Conservation (phyloP, 2,329 filamentous ascomycete genomes). For the Aspergillus piperis region DNA sequence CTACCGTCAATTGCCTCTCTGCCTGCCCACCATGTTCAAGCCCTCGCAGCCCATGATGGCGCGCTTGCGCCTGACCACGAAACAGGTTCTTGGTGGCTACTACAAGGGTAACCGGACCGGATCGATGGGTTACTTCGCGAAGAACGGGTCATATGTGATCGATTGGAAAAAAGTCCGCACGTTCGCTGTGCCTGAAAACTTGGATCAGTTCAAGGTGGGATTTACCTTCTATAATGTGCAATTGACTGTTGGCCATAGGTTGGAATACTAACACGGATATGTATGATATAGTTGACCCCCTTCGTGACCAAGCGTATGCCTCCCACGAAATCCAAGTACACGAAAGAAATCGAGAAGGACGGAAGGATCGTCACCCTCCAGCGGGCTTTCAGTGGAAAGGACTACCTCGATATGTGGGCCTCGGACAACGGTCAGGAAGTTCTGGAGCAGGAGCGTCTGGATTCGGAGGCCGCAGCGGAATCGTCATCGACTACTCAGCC, state of each 20-base stretch:
- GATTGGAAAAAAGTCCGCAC: slow-evolving; percentile 88
- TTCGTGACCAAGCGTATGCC: slow-evolving; percentile 48
- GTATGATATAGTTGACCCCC: slow-evolving; percentile 43
- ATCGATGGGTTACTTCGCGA: slow-evolving; percentile 79
- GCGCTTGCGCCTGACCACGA: slow-evolving; percentile 83
- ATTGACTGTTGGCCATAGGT: background rate
- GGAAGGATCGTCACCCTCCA: slow-evolving; percentile 27
- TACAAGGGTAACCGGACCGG: slow-evolving; percentile 96
- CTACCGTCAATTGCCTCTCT: background rate
- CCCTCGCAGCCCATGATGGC: slow-evolving; percentile 59
- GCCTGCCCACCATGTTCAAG: slow-evolving; percentile 41
- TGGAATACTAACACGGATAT: slow-evolving; percentile 38
- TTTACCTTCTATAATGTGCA: background rate
- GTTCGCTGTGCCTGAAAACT: slow-evolving; percentile 73
- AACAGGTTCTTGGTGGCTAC: slow-evolving; percentile 88
- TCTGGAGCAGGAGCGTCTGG: slow-evolving; percentile 26
- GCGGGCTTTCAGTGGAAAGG: slow-evolving; percentile 36
- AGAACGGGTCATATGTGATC: slow-evolving; percentile 64
- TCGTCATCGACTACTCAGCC: background rate
- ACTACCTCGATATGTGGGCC: slow-evolving; percentile 44
- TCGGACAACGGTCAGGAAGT: slow-evolving; percentile 39
- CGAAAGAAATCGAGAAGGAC: slow-evolving; percentile 33
- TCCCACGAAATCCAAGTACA: slow-evolving; percentile 38
- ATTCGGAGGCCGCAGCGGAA: slow-evolving; percentile 12
- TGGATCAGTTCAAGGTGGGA: slow-evolving; percentile 71